A percentile compares a stretch with the other conserved stretches of the same genome.
Evolutionary conservation across 1,284 basidiomycete genomes (phyloP).

Genomic region (Grifola frondosa): DNA sequence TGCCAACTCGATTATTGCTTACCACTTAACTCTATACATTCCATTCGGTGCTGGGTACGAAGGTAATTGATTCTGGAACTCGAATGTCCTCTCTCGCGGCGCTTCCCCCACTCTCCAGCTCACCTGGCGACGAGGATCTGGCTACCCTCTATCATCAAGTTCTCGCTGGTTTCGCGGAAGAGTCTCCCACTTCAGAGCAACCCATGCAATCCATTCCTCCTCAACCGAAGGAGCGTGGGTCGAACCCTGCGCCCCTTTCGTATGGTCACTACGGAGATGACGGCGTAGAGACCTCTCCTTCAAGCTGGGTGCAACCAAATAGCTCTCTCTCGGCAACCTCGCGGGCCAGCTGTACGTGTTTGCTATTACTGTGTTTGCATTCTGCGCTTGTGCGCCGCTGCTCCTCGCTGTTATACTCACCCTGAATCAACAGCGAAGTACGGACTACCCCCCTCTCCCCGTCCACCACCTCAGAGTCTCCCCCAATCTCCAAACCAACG

Average conservation of each 20-base stretch:
- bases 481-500: constrained; percentile 28
- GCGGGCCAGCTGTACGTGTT: constrained; percentile 25
- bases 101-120: constrained; percentile 25
- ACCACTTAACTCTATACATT: constrained; percentile 3
- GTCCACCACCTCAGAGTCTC: constrained; percentile 20
- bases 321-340: constrained; percentile 17
- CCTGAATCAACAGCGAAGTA: constrained; percentile 16
- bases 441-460: constrained; percentile 28
- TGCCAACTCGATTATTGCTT: background rate
- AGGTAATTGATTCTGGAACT: background rate
- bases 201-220: constrained; percentile 29
- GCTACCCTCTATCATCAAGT: constrained; percentile 72
- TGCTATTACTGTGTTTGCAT: constrained; percentile 17
- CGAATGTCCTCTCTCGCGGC: constrained; percentile 30
- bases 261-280: constrained; percentile 32
- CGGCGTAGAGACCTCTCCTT: constrained; percentile 29
- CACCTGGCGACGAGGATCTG: constrained; percentile 64
- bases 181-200: constrained; percentile 40
- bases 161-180: constrained; percentile 60
- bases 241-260: too few species aligned
- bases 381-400: too few species aligned
- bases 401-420: constrained; percentile 13
- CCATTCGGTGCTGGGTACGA: too few species aligned
- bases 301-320: constrained; percentile 24
- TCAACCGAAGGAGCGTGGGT: too few species aligned